phyloP scores from a whole-genome alignment of 441 rosid species.

The Adansonia madagascariensis region DNA sequence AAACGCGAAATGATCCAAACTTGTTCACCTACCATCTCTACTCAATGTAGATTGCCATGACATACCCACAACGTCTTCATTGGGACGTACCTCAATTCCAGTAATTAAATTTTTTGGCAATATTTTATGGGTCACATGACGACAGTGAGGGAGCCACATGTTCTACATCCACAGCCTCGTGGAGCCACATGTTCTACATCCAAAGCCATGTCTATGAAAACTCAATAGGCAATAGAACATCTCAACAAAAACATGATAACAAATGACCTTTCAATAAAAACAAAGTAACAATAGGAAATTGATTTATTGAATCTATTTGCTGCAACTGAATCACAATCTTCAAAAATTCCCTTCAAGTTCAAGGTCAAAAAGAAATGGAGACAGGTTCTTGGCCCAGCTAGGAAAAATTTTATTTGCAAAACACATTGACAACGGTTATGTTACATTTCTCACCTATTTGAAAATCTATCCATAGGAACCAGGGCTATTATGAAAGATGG shows the following conservation, averaged over 20 bases:
- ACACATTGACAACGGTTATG: slow-evolving; percentile 10
- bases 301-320: not conserved
- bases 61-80: not conserved
- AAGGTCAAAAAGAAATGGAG: not conserved
- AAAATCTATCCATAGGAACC: slow-evolving; percentile 1
- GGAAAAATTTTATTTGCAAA: not conserved
- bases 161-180: too few relatives aligned
- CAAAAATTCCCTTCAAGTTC: not conserved
- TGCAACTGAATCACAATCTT: not conserved
- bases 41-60: not conserved
- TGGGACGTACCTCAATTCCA: too few relatives aligned
- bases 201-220: not conserved
- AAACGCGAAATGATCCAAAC: too few relatives aligned
- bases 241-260: not conserved
- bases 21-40: too few relatives aligned
- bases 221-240: not conserved
- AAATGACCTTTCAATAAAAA: not conserved
- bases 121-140: not conserved
- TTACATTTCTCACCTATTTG: slow-evolving; percentile 11
- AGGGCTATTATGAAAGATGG: not conserved
- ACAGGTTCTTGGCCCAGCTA: not conserved
- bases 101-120: not conserved
- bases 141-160: not conserved
- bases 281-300: not conserved
- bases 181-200: not conserved